Percentiles rank a stretch among this genome's conserved stretches.
Evolutionary conservation across 805 yeast species (phyloP).

Genomic region (Nakazawaea ishiwadae): DNA sequence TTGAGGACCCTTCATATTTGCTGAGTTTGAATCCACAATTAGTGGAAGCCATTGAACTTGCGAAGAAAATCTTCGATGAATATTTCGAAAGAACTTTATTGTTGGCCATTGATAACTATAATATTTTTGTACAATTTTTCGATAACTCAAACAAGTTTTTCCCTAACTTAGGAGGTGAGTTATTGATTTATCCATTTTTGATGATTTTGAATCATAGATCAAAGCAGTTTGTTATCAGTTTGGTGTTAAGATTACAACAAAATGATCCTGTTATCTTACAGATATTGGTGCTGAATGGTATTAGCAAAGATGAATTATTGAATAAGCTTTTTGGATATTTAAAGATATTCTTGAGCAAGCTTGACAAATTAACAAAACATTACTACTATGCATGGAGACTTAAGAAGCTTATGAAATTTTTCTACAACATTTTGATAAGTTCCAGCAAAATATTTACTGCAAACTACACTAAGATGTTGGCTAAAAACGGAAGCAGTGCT

Average conservation of each 20-base stretch:
- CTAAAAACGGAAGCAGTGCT: not conserved
- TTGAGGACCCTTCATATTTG: constrained; percentile 12
- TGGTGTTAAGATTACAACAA: constrained; percentile 42
- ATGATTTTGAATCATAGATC: constrained; percentile 52
- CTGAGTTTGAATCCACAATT: constrained; percentile 22
- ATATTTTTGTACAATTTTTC: constrained; percentile 26
- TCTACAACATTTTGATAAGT: constrained; percentile 28
- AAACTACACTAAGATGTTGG: constrained; percentile 23
- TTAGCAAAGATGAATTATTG: constrained; percentile 28
- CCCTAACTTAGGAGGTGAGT: constrained; percentile 37
- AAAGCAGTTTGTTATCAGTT: constrained; percentile 52
- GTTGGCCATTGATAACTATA: constrained; percentile 32
- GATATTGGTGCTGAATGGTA: constrained; percentile 27
- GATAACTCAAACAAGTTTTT: constrained; percentile 23
- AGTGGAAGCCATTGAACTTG: constrained; percentile 25
- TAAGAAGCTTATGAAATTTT: constrained; percentile 34
- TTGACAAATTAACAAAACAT: constrained; percentile 30
- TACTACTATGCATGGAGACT: constrained; percentile 44
- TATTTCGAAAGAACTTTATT: constrained; percentile 31
- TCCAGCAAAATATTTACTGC: constrained; percentile 29
- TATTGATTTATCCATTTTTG: constrained; percentile 44
- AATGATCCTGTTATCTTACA: constrained; percentile 29
- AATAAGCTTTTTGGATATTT: constrained; percentile 28
- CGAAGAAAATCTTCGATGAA: constrained; percentile 25
- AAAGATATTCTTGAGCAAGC: constrained; percentile 28